phyloP scores from a whole-genome alignment of 768 basidiomycete species.

The Leucosporidium creatinivorum region DNA sequence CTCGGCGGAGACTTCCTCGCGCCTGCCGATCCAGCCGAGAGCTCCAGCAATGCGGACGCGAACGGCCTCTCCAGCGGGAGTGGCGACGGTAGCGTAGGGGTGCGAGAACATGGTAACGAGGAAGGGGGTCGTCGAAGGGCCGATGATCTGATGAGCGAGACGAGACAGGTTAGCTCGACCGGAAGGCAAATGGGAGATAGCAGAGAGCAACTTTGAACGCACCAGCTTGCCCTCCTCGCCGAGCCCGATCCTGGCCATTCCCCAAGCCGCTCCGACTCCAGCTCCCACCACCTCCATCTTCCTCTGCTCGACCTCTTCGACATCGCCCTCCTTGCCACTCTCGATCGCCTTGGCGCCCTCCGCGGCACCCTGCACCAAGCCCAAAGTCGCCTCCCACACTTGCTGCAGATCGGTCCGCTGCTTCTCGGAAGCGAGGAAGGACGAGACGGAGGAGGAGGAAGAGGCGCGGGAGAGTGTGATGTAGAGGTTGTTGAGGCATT shows the following conservation, averaged over 20 bases:
- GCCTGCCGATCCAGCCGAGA: constrained; percentile 40
- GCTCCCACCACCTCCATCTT: constrained; percentile 40
- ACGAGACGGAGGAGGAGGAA: not conserved
- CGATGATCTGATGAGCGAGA: constrained; percentile 8
- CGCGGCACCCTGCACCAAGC: constrained; percentile 10
- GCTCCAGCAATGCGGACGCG: constrained; percentile 40
- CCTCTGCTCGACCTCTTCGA: constrained; percentile 36
- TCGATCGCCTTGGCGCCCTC: not conserved
- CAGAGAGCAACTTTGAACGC: too few relatives aligned
- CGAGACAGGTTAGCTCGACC: too few relatives aligned
- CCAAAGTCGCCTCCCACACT: constrained; percentile 20
- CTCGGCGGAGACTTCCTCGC: constrained; percentile 37
- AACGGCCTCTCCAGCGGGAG: constrained; percentile 27
- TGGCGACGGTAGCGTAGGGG: constrained; percentile 20
- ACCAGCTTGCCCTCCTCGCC: constrained; percentile 23
- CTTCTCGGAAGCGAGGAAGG: constrained; percentile 15
- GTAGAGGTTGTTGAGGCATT: constrained; percentile 48
- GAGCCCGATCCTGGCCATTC: constrained; percentile 31
- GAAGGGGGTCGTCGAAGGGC: constrained; percentile 23
- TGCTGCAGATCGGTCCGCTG: constrained; percentile 13
- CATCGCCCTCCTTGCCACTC: constrained; percentile 30
- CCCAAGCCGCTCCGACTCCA: constrained; percentile 39
- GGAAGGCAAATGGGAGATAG: too few relatives aligned
- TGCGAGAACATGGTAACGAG: constrained; percentile 19
- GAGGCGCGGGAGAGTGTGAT: constrained; percentile 39